Percentiles rank a stretch among this genome's conserved stretches.
phyloP scores from a whole-genome alignment of 495 filamentous ascomycete genomes.

The Chaetomium tenue region DNA sequence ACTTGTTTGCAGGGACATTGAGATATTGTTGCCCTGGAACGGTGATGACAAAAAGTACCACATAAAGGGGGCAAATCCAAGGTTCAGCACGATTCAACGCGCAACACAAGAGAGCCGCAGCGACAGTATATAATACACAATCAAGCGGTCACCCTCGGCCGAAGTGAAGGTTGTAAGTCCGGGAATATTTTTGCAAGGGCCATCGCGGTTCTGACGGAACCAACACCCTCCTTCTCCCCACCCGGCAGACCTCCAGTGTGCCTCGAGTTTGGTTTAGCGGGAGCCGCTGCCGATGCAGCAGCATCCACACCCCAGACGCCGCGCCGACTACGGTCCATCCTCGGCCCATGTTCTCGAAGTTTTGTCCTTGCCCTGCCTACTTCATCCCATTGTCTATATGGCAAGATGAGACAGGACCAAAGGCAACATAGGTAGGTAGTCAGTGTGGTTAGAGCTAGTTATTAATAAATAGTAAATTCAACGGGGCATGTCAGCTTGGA shows the following conservation, averaged over 20 bases:
- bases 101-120: constrained; percentile 1
- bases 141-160: neutral
- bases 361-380: neutral
- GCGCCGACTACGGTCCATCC: neutral
- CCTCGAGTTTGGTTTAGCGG: constrained; percentile 16
- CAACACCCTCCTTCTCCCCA: constrained; percentile 16
- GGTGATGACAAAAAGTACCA: neutral
- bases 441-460: too few relatives aligned
- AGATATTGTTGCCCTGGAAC: neutral
- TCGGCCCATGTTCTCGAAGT: constrained; percentile 15
- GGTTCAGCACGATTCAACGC: neutral
- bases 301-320: constrained; percentile 6
- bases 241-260: neutral
- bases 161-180: neutral
- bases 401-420: too few relatives aligned
- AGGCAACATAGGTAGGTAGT: too few relatives aligned
- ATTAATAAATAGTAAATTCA: too few relatives aligned
- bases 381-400: neutral
- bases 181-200: constrained; percentile 5
- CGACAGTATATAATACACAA: neutral
- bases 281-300: constrained; percentile 16
- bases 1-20: neutral
- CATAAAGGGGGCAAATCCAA: neutral
- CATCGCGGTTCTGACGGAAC: constrained; percentile 6
- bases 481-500: too few relatives aligned